Conservation (phyloP, 2,329 filamentous ascomycete species). For the Zymoseptoria crescenta region DNA sequence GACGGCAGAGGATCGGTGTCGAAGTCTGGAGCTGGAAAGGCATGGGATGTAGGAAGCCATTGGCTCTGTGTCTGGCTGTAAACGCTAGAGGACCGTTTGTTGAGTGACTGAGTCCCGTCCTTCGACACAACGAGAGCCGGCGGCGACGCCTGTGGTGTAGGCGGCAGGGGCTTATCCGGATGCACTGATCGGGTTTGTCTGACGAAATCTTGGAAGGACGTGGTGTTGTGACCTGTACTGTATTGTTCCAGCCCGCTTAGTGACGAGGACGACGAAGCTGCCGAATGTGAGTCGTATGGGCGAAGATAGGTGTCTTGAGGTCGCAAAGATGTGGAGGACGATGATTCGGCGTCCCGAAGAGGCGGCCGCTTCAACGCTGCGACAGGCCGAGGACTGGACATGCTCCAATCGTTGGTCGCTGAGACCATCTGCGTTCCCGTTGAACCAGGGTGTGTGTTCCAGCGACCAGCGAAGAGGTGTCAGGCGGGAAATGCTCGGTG, state of each 20-base stretch:
- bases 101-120: not conserved
- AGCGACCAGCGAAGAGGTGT: not conserved
- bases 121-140: not conserved
- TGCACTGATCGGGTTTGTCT: conserved; percentile 23
- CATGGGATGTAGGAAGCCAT: conserved; percentile 7
- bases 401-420: not conserved
- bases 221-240: conserved; percentile 11
- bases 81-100: conserved; percentile 27
- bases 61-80: conserved; percentile 28
- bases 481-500: not conserved
- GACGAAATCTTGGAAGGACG: conserved; percentile 28
- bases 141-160: conserved; percentile 15
- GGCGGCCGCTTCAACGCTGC: conserved; percentile 13
- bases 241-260: conserved; percentile 19
- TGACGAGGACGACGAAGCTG: conserved; percentile 15
- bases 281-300: conserved; percentile 6
- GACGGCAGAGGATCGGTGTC: not conserved
- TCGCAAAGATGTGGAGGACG: conserved; percentile 6
- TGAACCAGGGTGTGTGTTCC: not conserved
- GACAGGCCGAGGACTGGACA: not conserved
- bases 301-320: not conserved
- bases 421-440: not conserved
- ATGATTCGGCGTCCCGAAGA: conserved; percentile 4
- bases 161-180: conserved; percentile 27
- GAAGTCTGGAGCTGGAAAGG: not conserved